These are phyloP conservation scores for Chenopodium quinoa DNA, from an alignment of 148 eudicot species.

Conservation along the genomic window DNA sequence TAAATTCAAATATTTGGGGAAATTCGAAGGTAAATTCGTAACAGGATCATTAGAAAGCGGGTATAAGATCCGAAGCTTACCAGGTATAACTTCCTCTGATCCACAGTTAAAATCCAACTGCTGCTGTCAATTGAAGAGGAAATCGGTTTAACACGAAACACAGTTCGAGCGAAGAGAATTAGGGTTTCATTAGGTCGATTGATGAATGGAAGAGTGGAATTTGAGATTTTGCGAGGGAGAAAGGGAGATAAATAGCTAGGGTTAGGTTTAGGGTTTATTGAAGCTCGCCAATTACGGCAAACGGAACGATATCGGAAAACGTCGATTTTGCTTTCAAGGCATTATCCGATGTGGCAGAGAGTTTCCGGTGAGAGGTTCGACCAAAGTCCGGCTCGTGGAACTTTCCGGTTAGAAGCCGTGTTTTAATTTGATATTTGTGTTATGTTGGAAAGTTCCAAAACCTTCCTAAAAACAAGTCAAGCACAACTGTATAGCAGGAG, in stretches of 20 bases:
- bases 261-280: not conserved
- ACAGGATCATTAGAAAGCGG: not conserved
- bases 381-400: too few relatives aligned
- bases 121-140: not conserved
- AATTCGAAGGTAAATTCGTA: not conserved
- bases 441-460: too few relatives aligned
- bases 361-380: too few relatives aligned
- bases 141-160: not conserved
- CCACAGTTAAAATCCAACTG: slow-evolving; percentile 2
- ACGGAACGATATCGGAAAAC: too few relatives aligned
- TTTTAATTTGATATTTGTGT: too few relatives aligned
- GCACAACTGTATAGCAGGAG: too few relatives aligned
- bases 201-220: slow-evolving; percentile 14
- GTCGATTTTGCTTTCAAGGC: too few relatives aligned
- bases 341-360: too few relatives aligned
- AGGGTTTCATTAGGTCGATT: not conserved
- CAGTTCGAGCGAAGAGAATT: slow-evolving; percentile 1
- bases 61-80: slow-evolving; percentile 3
- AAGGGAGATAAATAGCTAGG: slow-evolving; percentile 1
- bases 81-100: not conserved
- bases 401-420: too few relatives aligned
- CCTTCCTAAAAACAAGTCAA: too few relatives aligned
- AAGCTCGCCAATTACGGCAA: too few relatives aligned
- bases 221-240: slow-evolving; percentile 17
- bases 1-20: not conserved